Base-by-base conservation (phyloP, 2,329 filamentous ascomycete genomes). In the Colletotrichum tropicicola region DNA sequence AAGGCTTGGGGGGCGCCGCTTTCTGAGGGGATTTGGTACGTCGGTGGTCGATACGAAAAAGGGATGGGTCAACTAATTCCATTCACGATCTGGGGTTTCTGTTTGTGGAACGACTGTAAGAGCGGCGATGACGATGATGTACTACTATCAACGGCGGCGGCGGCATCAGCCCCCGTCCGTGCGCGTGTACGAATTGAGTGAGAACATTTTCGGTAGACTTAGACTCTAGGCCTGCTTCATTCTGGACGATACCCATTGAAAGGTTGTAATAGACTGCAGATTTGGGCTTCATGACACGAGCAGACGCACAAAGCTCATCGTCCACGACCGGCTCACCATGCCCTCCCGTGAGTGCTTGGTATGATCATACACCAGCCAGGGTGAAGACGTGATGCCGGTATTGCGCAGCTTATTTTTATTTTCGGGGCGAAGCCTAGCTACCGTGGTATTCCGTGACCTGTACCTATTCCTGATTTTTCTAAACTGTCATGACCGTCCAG, bases 1-100 rank as follows among this genome's bases (percentile, higher is more conserved):
- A 88, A 67, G 83, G 83, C 15, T 76, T 83, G 59, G 83, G 85
- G 2, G 85, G 85, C 6, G 83, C 85, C 19, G 84, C 85, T 3
- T 89, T 89, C 70, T 87, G 32, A 35, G 32, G 12, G 9, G 9
- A 35, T 13, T 15, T 35, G 5, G 3, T 15, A 13, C 13, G 12
- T 13, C 13, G 12, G 27, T 39, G 32, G 27, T 25, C n/a, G 39
- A n/a, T 10, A 6, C 10, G 39, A 17, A 10, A 17, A 43, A 17
- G 39, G 39, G 39, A 21, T 19, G 12, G 39, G 10, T 19, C 17
- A n/a, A 8, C 7, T 15, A 35, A 13, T 35, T 15, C 19, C 19
- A 25, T 43, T 54, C 51, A n/a, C 23, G 35, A 39, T 21, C 25
- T 35, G 27, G 51, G 51, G 15, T 21, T 54, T 13, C 12, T 13